These are phyloP conservation scores for Talaromyces borbonicus DNA, from an alignment of 495 filamentous ascomycete genomes.

Conservation along the genomic window DNA sequence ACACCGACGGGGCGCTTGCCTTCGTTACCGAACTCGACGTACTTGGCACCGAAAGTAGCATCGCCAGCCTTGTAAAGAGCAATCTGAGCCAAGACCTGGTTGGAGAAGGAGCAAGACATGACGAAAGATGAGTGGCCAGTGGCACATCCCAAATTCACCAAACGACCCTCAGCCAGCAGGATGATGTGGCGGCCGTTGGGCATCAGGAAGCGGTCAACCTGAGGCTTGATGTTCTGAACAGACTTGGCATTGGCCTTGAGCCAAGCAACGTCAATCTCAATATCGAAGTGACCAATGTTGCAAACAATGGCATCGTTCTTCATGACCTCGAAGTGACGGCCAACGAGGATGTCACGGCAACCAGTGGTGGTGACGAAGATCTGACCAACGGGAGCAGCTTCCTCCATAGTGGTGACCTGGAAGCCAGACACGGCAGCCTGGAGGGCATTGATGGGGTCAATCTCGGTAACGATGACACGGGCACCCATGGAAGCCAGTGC, in stretches of 20 bases:
- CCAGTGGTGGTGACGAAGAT: slow-evolving; percentile 99
- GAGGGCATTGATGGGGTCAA: slow-evolving; percentile 99
- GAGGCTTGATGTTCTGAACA: slow-evolving; percentile 97
- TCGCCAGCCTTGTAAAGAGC: slow-evolving; percentile 93
- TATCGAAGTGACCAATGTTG: slow-evolving; percentile 99
- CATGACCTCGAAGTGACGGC: slow-evolving; percentile 92
- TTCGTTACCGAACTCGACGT: slow-evolving; percentile 87
- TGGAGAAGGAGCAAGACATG: slow-evolving; percentile 99
- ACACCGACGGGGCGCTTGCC: slow-evolving; percentile 86
- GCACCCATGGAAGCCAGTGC: slow-evolving; percentile 96
- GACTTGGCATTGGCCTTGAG: slow-evolving; percentile 90
- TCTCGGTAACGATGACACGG: slow-evolving; percentile 90
- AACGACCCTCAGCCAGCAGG: slow-evolving; percentile 93
- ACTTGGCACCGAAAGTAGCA: slow-evolving; percentile 78
- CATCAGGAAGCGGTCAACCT: slow-evolving; percentile 97
- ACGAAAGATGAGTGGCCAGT: slow-evolving; percentile 99
- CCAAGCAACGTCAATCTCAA: slow-evolving; percentile 99
- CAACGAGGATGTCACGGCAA: slow-evolving; percentile 93
- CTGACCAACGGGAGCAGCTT: slow-evolving; percentile 77
- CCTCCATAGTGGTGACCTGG: slow-evolving; percentile 96
- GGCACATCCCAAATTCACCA: slow-evolving; percentile 98
- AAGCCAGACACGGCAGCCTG: slow-evolving; percentile 96
- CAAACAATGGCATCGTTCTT: slow-evolving; percentile 98
- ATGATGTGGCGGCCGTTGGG: slow-evolving; percentile 92
- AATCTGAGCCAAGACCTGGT: slow-evolving; percentile 99